Base-by-base conservation (phyloP, 2,329 filamentous ascomycete genomes). In the Pyrenophora graminea region DNA sequence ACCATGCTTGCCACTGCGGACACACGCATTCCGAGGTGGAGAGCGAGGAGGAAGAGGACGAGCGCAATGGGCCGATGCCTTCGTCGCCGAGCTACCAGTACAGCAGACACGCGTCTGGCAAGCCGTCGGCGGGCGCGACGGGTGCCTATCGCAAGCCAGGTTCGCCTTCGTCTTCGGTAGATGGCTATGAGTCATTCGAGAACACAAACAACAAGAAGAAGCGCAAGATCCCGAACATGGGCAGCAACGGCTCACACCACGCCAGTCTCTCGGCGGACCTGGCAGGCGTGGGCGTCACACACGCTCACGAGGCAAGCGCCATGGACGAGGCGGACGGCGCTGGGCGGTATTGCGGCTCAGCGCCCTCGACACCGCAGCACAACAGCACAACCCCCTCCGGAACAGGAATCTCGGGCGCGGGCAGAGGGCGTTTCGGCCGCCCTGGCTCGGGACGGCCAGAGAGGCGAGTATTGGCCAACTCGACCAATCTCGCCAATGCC, bases 141-240 rank as follows among this genome's bases (percentile, higher is more conserved):
- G 58, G 67, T 62, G 59, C 59, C 51, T 73, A 73, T 51, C 66
- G 71, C 43, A 72, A 73, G 55, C 72, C 79, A 19, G 75, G 84
- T 37, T 83, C 85, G 18, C 82, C 87, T 41, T 82, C 82, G 37
- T 91, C 90, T 10, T 85, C 87, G 19, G 81, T 84, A 9, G 93
- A 97, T 71, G 91, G 92, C 12, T 97, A 97, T 72, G 94, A 99
- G 73, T 94, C 91, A 6, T 96, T 97, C 66, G 94, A 99, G 74
- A 97, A 97, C 67, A 96, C 91, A 31, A 97, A 96, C 73, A 99
- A 99, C 72, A 99, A 99, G 76, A 99, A 97, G 79, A 97, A 99
- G 75, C 85, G 94, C 62, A 99, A 99, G 76, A 97, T 99, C 32
- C 94, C 94, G 0, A 91, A 91, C 0, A 91, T 90, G 8, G 89